Base-by-base conservation (phyloP, 305 asterid genomes). In the Solanum hybrid region DNA sequence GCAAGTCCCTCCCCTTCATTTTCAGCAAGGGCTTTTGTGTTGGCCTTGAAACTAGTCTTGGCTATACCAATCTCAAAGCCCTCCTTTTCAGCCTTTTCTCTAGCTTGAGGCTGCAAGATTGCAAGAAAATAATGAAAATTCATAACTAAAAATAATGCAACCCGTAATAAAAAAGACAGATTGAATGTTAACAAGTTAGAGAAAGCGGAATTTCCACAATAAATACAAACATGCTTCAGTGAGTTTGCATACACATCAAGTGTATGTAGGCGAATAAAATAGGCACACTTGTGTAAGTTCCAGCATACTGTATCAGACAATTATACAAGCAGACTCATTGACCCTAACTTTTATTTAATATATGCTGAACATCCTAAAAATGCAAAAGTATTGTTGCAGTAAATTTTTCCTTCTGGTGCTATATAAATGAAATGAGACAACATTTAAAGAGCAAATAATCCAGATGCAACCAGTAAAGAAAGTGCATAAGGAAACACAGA, bases 1-100 rank as follows among this genome's bases (percentile, higher is more conserved):
- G 99, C 99, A 88, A 96, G 89, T 92, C 99, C 99, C 92, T 96
- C 99, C 64, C 95, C 98, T 94, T 96, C 98, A 93, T 96, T 96
- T 92, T 96, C 99, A 91, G 98, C 99, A 42, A 96, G 96, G 78
- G 99, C 99, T 92, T 96, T 96, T 66, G 98, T 96, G 94, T 96
- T 96, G 15, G 99, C 98, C 93, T 96, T 96, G 92, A 96, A 96
- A 93, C 97, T 96, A 90, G 98, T 95, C 94, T 96, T 96, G 87
- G 95, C 95, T 84, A 96, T 88, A 89, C 98, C 93, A 90, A 95
- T 87, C 93, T 95, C 97, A 92, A 96, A 96, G 88, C 98, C 98
- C 92, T 95, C 99, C 93, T 93, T 95, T 93, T 91, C 94, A 86
- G 98, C 98, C 86, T 94, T 96, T 91, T 96, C 98, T 90, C 97